Evolutionary conservation across 768 basidiomycete species (phyloP).

Genomic region (Pulveroboletus sp.): DNA sequence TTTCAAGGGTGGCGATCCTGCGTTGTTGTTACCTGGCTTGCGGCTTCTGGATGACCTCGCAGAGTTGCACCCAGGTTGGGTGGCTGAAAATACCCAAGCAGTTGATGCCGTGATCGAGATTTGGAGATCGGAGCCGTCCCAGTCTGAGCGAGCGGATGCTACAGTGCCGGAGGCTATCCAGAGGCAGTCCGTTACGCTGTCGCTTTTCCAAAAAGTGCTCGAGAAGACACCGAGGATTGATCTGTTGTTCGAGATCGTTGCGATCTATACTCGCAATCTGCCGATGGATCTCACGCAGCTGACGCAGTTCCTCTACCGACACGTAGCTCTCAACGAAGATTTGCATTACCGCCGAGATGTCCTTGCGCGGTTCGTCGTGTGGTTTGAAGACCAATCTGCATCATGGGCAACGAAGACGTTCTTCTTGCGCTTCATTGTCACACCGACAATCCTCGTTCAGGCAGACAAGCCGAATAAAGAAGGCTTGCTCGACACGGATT

Average conservation of each 20-base stretch:
- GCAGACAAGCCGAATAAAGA: slow-evolving; percentile 54
- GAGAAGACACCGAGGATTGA: slow-evolving; percentile 75
- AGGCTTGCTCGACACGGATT: slow-evolving; percentile 66
- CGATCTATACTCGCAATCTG: slow-evolving; percentile 72
- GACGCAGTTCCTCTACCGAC: slow-evolving; percentile 81
- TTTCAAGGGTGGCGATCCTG: slow-evolving; percentile 46
- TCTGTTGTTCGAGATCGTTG: slow-evolving; percentile 82
- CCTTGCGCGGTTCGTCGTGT: slow-evolving; percentile 77
- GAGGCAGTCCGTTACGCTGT: slow-evolving; percentile 61
- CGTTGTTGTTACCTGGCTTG: slow-evolving; percentile 63
- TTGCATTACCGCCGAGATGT: slow-evolving; percentile 74
- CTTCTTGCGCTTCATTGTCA: slow-evolving; percentile 79
- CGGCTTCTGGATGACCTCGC: slow-evolving; percentile 75
- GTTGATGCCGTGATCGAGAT: slow-evolving; percentile 68
- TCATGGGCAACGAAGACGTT: slow-evolving; percentile 75
- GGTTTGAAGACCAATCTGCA: slow-evolving; percentile 66
- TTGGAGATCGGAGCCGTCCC: slow-evolving; percentile 57
- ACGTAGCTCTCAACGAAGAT: slow-evolving; percentile 73
- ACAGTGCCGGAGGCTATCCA: slow-evolving; percentile 50
- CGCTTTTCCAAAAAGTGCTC: slow-evolving; percentile 73
- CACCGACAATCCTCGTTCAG: slow-evolving; percentile 79
- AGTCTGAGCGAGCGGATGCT: slow-evolving; percentile 40
- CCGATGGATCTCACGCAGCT: slow-evolving; percentile 77
- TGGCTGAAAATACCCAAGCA: slow-evolving; percentile 60
- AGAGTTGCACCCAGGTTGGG: slow-evolving; percentile 63